Evolutionary conservation across 805 yeast genomes (phyloP).

Genomic region (Myxozyma neglecta): DNA sequence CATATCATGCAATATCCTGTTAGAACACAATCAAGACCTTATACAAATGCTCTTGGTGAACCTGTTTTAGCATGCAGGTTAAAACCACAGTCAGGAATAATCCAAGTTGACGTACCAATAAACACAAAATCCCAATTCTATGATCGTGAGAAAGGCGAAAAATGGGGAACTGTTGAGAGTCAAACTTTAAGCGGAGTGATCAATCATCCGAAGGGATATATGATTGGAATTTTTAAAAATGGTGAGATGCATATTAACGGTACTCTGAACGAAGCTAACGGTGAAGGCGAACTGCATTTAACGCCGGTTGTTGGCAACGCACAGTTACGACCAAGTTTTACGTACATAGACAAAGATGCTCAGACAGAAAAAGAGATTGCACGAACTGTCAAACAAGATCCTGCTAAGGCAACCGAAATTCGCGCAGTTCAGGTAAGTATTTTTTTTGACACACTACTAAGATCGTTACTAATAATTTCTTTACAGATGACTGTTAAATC

Average conservation of each 20-base stretch:
- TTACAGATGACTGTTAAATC: slow-evolving; percentile 63
- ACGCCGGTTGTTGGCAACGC: slow-evolving; percentile 65
- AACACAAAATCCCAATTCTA: slow-evolving; percentile 61
- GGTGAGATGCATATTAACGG: slow-evolving; percentile 34
- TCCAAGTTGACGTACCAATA: slow-evolving; percentile 77
- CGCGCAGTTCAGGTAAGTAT: slow-evolving; percentile 59
- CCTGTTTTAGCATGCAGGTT: slow-evolving; percentile 49
- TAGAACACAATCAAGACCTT: slow-evolving; percentile 48
- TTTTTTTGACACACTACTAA: neutral
- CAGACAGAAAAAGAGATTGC: slow-evolving; percentile 48
- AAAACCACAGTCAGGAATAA: slow-evolving; percentile 60
- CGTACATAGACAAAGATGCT: slow-evolving; percentile 64
- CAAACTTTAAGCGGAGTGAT: slow-evolving; percentile 72
- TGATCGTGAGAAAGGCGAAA: slow-evolving; percentile 60
- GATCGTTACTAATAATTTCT: neutral
- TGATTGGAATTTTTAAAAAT: slow-evolving; percentile 45
- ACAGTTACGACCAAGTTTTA: slow-evolving; percentile 80
- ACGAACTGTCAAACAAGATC: slow-evolving; percentile 44
- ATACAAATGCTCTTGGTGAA: slow-evolving; percentile 43
- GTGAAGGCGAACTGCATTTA: slow-evolving; percentile 52
- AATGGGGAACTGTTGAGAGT: slow-evolving; percentile 60
- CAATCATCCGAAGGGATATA: slow-evolving; percentile 38
- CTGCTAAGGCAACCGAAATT: slow-evolving; percentile 47
- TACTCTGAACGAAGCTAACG: neutral
- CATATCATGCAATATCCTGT: slow-evolving; percentile 64